phyloP scores from a whole-genome alignment of 768 basidiomycete genomes.

The Cyclocybe cylindracea region DNA sequence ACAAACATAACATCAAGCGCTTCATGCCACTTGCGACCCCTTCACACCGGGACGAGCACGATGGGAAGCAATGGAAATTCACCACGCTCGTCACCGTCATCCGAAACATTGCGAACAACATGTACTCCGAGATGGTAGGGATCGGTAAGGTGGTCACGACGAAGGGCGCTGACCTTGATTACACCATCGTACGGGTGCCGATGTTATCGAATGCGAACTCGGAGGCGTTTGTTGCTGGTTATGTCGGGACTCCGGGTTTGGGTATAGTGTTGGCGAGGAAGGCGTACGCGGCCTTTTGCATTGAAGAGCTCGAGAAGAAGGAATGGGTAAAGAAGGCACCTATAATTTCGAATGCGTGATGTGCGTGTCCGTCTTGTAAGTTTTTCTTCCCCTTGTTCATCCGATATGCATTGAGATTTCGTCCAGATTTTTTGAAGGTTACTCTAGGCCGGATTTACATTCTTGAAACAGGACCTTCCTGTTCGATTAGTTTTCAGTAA shows the following conservation, averaged over 20 bases:
- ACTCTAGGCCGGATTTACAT: too few species aligned
- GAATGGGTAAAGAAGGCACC: conserved; percentile 62
- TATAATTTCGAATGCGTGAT: conserved; percentile 31
- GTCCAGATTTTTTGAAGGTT: too few species aligned
- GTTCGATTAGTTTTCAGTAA: too few species aligned
- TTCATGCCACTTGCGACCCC: conserved; percentile 69
- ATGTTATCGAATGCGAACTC: conserved; percentile 51
- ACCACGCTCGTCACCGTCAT: conserved; percentile 41
- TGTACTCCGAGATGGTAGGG: conserved; percentile 68
- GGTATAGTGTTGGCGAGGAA: conserved; percentile 49
- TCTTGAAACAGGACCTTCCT: too few species aligned
- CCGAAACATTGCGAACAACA: conserved; percentile 45
- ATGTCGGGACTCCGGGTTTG: conserved; percentile 64
- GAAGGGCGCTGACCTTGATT: conserved; percentile 53
- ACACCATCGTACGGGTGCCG: conserved; percentile 74
- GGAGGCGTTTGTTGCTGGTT: conserved; percentile 56
- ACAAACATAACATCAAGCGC: conserved; percentile 49
- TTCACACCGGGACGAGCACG: conserved; percentile 61
- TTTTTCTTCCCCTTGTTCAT: too few species aligned
- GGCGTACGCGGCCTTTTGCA: conserved; percentile 61
- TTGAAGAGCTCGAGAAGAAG: conserved; percentile 55
- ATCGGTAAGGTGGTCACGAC: conserved; percentile 57
- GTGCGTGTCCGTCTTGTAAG: too few species aligned
- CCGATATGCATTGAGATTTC: too few species aligned
- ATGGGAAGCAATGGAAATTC: conserved; percentile 41